Conservation (phyloP, 352 stramenopile species). For the Phytophthora agathidicida region DNA sequence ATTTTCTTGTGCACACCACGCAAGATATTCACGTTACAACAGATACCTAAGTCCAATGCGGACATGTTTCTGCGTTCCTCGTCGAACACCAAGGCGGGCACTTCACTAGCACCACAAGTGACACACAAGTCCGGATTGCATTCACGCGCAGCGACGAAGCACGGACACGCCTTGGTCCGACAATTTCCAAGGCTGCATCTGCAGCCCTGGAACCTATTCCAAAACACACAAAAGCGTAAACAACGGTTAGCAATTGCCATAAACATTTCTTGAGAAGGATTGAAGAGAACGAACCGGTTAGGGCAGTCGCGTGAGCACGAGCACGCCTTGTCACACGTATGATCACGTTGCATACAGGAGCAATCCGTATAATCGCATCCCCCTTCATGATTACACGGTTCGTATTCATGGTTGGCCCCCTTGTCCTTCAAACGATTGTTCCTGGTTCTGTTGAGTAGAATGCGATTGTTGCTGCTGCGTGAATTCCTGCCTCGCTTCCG, state of each 20-base stretch:
- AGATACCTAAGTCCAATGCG: slow-evolving; percentile 61
- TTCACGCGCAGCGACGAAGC: slow-evolving; percentile 62
- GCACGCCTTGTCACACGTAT: slow-evolving; percentile 85
- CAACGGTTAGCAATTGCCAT: slow-evolving; percentile 7
- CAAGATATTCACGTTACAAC: slow-evolving; percentile 72
- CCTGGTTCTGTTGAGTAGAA: slow-evolving; percentile 64
- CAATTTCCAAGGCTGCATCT: slow-evolving; percentile 64
- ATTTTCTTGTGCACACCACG: slow-evolving; percentile 67
- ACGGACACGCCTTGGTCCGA: slow-evolving; percentile 66
- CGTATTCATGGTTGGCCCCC: slow-evolving; percentile 70
- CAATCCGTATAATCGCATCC: slow-evolving; percentile 56
- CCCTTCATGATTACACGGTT: slow-evolving; percentile 82
- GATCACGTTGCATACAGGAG: slow-evolving; percentile 79
- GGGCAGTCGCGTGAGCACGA: slow-evolving; percentile 80
- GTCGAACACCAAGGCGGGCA: slow-evolving; percentile 45
- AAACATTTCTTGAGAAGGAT: background rate
- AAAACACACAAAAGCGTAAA: slow-evolving; percentile 1
- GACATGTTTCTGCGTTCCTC: slow-evolving; percentile 42
- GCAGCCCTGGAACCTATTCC: slow-evolving; percentile 54
- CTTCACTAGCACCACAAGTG: slow-evolving; percentile 67
- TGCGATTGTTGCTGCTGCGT: slow-evolving; percentile 64
- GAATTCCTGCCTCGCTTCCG: slow-evolving; percentile 49
- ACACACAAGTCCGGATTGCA: slow-evolving; percentile 66
- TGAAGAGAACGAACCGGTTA: slow-evolving; percentile 53
- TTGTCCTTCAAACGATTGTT: slow-evolving; percentile 74